These are phyloP conservation scores for Claviceps sp. DNA, from an alignment of 2,329 filamentous ascomycete species.

Conservation along the genomic window DNA sequence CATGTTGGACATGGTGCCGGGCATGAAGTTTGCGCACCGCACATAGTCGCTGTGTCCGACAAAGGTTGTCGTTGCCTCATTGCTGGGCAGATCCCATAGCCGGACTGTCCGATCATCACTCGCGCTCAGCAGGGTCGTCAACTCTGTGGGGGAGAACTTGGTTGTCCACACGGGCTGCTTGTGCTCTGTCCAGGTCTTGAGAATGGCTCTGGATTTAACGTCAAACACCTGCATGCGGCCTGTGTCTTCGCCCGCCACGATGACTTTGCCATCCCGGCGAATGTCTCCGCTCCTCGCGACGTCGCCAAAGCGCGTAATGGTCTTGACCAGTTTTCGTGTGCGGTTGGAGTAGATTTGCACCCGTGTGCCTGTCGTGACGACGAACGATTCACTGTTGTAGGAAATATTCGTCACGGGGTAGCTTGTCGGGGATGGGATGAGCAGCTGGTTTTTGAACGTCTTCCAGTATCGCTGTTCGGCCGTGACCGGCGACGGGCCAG, in stretches of 20 bases:
- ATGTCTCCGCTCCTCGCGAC: slow-evolving; percentile 83
- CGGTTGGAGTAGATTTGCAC: slow-evolving; percentile 89
- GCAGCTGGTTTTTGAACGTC: slow-evolving; percentile 80
- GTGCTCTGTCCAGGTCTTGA: slow-evolving; percentile 91
- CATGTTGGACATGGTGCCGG: slow-evolving; percentile 56
- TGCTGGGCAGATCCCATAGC: slow-evolving; percentile 82
- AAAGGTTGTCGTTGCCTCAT: slow-evolving; percentile 64
- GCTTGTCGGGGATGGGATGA: slow-evolving; percentile 80
- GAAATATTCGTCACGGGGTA: slow-evolving; percentile 87
- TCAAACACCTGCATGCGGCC: slow-evolving; percentile 95
- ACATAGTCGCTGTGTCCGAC: slow-evolving; percentile 88
- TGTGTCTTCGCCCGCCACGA: slow-evolving; percentile 83
- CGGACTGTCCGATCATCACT: slow-evolving; percentile 89
- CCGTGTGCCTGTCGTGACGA: slow-evolving; percentile 84
- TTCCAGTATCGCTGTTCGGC: slow-evolving; percentile 95
- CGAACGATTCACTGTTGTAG: slow-evolving; percentile 64
- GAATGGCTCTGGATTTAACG: slow-evolving; percentile 70
- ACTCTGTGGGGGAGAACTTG: slow-evolving; percentile 77
- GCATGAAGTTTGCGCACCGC: slow-evolving; percentile 74
- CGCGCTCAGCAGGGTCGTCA: slow-evolving; percentile 76
- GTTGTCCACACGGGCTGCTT: slow-evolving; percentile 90
- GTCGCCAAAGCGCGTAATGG: slow-evolving; percentile 86
- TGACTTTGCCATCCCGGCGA: slow-evolving; percentile 71
- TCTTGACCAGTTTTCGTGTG: slow-evolving; percentile 84
- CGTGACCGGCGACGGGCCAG: slow-evolving; percentile 69